Evolutionary conservation across 495 filamentous ascomycete genomes (phyloP).

Genomic region (Penicillium cataractarum): DNA sequence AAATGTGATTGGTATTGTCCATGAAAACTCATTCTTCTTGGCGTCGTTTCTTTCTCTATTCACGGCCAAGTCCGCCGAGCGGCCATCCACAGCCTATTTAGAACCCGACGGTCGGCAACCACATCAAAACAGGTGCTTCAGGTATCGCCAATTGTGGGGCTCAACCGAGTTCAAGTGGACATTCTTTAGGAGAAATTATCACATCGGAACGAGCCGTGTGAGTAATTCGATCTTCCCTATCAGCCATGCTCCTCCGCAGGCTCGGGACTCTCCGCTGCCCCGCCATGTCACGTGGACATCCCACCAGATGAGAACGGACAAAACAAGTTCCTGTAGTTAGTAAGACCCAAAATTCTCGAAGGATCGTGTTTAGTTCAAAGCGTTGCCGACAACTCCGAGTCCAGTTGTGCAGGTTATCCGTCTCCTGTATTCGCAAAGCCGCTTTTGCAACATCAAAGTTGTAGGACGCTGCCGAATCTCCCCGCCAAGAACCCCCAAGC

Average conservation of each 20-base stretch:
- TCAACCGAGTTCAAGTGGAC: background rate
- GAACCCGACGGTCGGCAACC: slow-evolving; percentile 16
- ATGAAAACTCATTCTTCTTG: background rate
- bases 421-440: background rate
- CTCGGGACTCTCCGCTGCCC: slow-evolving; percentile 27
- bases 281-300: slow-evolving; percentile 26
- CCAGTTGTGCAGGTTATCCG: background rate
- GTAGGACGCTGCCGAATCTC: background rate
- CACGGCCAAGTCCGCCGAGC: slow-evolving; percentile 15
- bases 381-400: background rate
- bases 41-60: background rate
- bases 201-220: slow-evolving; percentile 17
- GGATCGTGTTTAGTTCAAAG: background rate
- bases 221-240: slow-evolving; percentile 16
- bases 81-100: background rate
- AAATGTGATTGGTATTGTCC: background rate
- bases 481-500: slow-evolving; percentile 16
- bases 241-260: background rate
- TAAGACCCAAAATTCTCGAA: background rate
- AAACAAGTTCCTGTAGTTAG: background rate
- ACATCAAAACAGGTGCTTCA: background rate
- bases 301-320: background rate
- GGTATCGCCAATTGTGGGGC: slow-evolving; percentile 1
- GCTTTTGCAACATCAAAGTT: background rate
- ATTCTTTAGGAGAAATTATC: slow-evolving; percentile 16